Conservation (phyloP, 169 alveolate species). For the Plasmodium cynomolgi region DNA sequence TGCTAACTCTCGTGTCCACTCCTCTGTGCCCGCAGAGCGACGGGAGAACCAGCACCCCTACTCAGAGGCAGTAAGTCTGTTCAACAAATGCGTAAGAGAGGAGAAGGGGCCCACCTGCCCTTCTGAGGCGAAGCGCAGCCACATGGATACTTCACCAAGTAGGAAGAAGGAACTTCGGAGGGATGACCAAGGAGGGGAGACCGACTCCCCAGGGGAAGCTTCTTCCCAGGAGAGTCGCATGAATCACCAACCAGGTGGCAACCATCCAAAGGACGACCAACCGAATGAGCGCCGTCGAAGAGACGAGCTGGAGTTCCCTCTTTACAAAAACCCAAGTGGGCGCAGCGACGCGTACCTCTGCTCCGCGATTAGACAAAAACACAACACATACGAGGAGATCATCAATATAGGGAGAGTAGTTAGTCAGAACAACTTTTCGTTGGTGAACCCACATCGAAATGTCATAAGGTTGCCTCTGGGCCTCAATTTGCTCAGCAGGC, state of each 20-base stretch:
- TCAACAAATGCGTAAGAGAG: background rate
- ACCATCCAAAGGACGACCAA: background rate
- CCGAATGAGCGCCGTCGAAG: background rate
- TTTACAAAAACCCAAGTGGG: background rate
- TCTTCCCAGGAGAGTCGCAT: background rate
- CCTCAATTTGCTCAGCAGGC: background rate
- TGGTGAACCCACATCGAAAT: conserved; percentile 4
- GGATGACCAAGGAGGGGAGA: background rate
- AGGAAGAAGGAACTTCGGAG: background rate
- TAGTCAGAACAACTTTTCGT: conserved; percentile 26
- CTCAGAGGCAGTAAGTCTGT: background rate
- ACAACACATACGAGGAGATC: conserved; percentile 29
- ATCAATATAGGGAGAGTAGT: conserved; percentile 26
- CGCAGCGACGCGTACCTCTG: background rate
- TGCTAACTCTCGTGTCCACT: background rate
- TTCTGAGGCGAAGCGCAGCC: background rate
- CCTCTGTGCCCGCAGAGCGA: background rate
- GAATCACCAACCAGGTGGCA: background rate
- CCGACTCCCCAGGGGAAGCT: background rate
- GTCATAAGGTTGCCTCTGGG: background rate
- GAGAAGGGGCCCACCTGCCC: background rate
- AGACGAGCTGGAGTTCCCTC: background rate
- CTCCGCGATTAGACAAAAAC: background rate
- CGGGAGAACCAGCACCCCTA: background rate
- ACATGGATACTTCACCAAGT: background rate